phyloP scores from a whole-genome alignment of 83 land plant species.

The Diphasiastrum complanatum region DNA sequence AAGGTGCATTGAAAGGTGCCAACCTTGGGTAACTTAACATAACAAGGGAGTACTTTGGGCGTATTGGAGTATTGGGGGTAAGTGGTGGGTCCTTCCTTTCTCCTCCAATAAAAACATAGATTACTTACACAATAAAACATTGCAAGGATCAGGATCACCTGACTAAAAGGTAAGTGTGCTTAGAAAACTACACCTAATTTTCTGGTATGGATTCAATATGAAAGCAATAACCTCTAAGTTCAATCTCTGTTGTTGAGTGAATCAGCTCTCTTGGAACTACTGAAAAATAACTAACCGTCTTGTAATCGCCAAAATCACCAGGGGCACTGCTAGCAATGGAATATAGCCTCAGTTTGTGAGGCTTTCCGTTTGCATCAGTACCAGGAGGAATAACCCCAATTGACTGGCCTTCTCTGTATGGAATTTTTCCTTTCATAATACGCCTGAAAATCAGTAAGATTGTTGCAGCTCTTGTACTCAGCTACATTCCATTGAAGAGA shows the following conservation, averaged over 20 bases:
- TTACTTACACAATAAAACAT: too few relatives aligned
- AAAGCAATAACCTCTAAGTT: neutral
- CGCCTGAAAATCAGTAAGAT: too few relatives aligned
- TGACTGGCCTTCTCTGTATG: constrained; percentile 97
- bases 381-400: constrained; percentile 90
- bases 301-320: constrained; percentile 95
- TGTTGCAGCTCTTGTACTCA: too few relatives aligned
- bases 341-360: constrained; percentile 88
- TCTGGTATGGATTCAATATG: neutral
- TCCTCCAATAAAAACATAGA: too few relatives aligned
- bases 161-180: too few relatives aligned
- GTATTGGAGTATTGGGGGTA: too few relatives aligned
- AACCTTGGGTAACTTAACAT: too few relatives aligned
- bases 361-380: constrained; percentile 84
- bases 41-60: too few relatives aligned
- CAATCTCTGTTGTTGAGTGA: neutral
- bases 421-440: constrained; percentile 69
- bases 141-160: too few relatives aligned
- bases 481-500: too few relatives aligned
- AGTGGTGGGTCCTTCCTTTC: too few relatives aligned
- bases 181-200: neutral
- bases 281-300: constrained; percentile 55
- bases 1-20: too few relatives aligned
- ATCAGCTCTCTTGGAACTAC: neutral
- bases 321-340: constrained; percentile 97